phyloP scores from a whole-genome alignment of 106 monocot species.

The Allium sativum region DNA sequence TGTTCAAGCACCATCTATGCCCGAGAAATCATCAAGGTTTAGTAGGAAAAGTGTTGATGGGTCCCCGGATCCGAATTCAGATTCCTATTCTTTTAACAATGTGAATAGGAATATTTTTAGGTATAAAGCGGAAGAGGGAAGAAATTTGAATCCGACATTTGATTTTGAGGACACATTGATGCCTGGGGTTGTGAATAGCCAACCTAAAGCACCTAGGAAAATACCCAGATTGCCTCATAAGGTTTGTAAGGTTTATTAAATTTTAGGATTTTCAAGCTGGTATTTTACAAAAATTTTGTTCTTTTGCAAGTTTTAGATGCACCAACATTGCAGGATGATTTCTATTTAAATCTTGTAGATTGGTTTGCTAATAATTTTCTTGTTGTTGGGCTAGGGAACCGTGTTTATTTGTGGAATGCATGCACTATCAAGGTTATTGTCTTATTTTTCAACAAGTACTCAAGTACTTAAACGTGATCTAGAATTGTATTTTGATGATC shows the following conservation, averaged over 20 bases:
- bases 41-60: conserved; percentile 2
- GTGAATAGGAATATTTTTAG: conserved; percentile 76
- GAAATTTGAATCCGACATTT: conserved; percentile 15
- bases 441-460: not conserved
- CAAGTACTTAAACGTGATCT: not conserved
- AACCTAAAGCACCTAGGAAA: conserved; percentile 53
- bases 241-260: conserved; percentile 15
- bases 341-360: conserved; percentile 96
- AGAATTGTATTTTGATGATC: not conserved
- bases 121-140: conserved; percentile 64
- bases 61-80: conserved; percentile 20
- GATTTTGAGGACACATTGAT: conserved; percentile 45
- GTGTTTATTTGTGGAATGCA: conserved; percentile 98
- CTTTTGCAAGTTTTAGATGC: conserved; percentile 80
- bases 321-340: conserved; percentile 96
- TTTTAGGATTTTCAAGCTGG: not conserved
- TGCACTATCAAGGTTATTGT: conserved; percentile 89
- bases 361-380: conserved; percentile 90
- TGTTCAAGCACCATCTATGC: conserved; percentile 22
- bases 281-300: not conserved
- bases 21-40: conserved; percentile 9
- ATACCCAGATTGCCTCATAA: conserved; percentile 72
- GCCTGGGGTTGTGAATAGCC: conserved; percentile 21
- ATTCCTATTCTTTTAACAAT: conserved; percentile 20
- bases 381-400: conserved; percentile 84